phyloP scores from a whole-genome alignment of 2,329 filamentous ascomycete genomes.

The Tolypocladium cylindrosporum region DNA sequence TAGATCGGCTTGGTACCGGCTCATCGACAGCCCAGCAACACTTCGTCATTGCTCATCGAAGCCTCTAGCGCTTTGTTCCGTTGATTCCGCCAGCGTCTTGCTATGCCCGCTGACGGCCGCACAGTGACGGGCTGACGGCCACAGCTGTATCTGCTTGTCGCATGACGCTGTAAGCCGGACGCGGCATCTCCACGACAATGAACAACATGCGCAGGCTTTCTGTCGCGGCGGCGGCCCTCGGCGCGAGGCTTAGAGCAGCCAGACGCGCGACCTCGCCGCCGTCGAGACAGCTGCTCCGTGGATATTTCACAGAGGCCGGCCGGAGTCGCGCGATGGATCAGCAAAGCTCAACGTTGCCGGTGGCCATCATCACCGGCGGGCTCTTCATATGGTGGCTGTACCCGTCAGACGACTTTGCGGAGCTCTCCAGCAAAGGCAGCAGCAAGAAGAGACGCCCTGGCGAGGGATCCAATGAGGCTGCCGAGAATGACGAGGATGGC shows the following conservation, averaged over 20 bases:
- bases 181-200: neutral
- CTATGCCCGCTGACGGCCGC: neutral
- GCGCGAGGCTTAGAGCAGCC: neutral
- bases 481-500: constrained; percentile 9
- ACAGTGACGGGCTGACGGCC: neutral
- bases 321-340: neutral
- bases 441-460: constrained; percentile 4
- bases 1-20: neutral
- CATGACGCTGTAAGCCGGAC: neutral
- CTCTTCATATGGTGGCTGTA: constrained; percentile 33
- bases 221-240: neutral
- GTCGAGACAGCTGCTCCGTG: neutral
- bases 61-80: neutral
- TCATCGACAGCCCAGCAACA: neutral
- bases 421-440: constrained; percentile 16
- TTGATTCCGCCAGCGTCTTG: neutral
- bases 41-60: neutral
- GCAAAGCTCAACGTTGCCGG: neutral
- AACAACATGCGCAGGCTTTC: neutral
- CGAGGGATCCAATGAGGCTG: neutral
- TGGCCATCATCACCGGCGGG: constrained; percentile 23
- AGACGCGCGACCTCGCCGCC: neutral
- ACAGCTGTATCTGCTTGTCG: neutral
- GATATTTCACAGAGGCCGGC: neutral
- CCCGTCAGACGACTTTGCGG: constrained; percentile 31